phyloP scores from a whole-genome alignment of 768 basidiomycete species.

The Tricholoma matsutake region DNA sequence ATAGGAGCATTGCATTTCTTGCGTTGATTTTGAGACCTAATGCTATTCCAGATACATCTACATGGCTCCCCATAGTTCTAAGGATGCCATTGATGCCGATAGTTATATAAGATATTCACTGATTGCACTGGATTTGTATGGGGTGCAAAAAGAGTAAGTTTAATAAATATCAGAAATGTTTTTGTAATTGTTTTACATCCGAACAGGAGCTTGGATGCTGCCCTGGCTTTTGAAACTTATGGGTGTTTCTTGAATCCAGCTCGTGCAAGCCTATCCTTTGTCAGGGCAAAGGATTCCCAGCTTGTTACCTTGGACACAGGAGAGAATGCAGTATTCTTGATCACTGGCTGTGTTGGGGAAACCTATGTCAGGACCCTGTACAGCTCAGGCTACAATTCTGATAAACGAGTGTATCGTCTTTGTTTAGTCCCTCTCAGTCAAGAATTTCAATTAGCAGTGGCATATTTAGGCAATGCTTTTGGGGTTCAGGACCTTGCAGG shows the following conservation, averaged over 20 bases:
- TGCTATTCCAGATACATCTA: not conserved
- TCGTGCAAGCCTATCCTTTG: not conserved
- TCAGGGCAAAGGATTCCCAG: not conserved
- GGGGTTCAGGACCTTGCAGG: not conserved
- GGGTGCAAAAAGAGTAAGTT: no score
- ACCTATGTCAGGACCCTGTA: not conserved
- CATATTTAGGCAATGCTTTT: not conserved
- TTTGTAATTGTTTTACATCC: no score
- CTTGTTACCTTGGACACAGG: not conserved
- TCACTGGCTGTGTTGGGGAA: not conserved
- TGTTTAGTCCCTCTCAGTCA: not conserved
- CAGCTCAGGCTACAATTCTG: not conserved
- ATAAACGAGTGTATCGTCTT: not conserved
- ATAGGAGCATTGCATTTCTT: no score
- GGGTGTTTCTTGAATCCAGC: not conserved
- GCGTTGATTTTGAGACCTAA: no score
- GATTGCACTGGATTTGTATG: no score
- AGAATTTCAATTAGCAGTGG: not conserved
- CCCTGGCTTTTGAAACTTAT: not conserved
- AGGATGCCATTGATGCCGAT: no score
- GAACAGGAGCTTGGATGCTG: no score
- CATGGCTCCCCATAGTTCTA: no score
- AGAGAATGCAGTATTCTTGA: not conserved
- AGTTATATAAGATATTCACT: no score
- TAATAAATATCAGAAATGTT: no score